Evolutionary conservation across 2,329 filamentous ascomycete species (phyloP).

Genomic region (Amauroascus verrucosus): DNA sequence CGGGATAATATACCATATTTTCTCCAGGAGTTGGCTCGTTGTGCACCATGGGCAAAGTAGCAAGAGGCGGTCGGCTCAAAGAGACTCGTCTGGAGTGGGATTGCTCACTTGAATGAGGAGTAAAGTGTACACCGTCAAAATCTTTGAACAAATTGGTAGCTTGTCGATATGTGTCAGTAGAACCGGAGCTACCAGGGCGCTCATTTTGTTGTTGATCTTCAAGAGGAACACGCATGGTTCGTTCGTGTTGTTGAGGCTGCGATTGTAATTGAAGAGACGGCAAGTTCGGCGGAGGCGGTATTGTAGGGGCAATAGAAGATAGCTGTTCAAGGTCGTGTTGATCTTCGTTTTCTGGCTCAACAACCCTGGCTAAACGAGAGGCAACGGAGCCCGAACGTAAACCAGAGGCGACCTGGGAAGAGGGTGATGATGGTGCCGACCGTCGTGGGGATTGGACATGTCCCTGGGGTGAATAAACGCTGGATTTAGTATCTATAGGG

Average conservation of each 20-base stretch:
- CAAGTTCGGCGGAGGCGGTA: slow-evolving; percentile 13
- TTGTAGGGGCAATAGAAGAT: slow-evolving; percentile 17
- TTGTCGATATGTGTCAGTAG: slow-evolving; percentile 39
- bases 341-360: slow-evolving; percentile 33
- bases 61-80: slow-evolving; percentile 30
- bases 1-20: slow-evolving; percentile 89
- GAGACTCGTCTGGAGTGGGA: slow-evolving; percentile 28
- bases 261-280: background rate
- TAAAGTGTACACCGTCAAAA: slow-evolving; percentile 43
- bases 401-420: slow-evolving; percentile 22
- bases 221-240: background rate
- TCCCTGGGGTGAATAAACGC: slow-evolving; percentile 33
- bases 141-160: slow-evolving; percentile 37
- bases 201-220: slow-evolving; percentile 14
- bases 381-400: slow-evolving; percentile 29
- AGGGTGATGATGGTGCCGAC: slow-evolving; percentile 32
- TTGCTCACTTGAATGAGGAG: slow-evolving; percentile 22
- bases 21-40: slow-evolving; percentile 49
- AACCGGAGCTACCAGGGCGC: slow-evolving; percentile 33
- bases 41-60: slow-evolving; percentile 30
- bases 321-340: slow-evolving; percentile 18
- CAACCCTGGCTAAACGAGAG: slow-evolving; percentile 31
- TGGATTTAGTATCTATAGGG: slow-evolving; percentile 30
- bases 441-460: slow-evolving; percentile 33
- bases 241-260: background rate